A percentile compares a stretch with the other conserved stretches of the same genome.
Conservation (phyloP, 2,329 filamentous ascomycete genomes). For the Leptographium radiaticola region DNA sequence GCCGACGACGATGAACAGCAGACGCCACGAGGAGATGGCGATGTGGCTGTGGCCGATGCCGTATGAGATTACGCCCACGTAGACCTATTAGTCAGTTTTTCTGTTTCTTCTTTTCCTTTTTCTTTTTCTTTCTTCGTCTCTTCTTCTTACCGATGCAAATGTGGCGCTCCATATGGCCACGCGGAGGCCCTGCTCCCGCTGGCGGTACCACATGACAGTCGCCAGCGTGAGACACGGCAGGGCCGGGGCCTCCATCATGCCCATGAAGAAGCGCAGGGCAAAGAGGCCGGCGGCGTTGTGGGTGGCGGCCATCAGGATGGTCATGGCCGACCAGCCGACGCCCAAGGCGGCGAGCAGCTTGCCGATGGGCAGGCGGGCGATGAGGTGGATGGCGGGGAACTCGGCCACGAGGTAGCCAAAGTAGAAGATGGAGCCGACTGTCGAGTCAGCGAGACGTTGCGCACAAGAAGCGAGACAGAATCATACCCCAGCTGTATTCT, state of each 20-base stretch:
- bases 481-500: no score
- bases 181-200: slow-evolving; percentile 24
- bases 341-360: slow-evolving; percentile 30
- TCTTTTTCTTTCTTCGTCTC: no score
- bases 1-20: no score
- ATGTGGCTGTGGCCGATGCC: no score
- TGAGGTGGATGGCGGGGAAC: slow-evolving; percentile 25
- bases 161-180: slow-evolving; percentile 22
- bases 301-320: slow-evolving; percentile 18
- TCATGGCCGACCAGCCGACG: slow-evolving; percentile 23
- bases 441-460: slow-evolving; percentile 29
- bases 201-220: slow-evolving; percentile 23
- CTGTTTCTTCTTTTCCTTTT: no score
- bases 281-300: slow-evolving; percentile 22
- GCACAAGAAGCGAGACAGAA: no score
- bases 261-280: slow-evolving; percentile 23
- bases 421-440: slow-evolving; percentile 29
- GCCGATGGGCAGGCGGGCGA: slow-evolving; percentile 28
- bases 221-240: slow-evolving; percentile 24
- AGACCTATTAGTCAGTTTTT: no score
- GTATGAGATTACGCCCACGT: no score
- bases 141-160: no score
- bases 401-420: slow-evolving; percentile 28
- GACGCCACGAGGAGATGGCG: no score
- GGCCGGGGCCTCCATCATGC: slow-evolving; percentile 27